phyloP scores from a whole-genome alignment of 169 alveolate species.

The Haemoproteus tartakovskyi region DNA sequence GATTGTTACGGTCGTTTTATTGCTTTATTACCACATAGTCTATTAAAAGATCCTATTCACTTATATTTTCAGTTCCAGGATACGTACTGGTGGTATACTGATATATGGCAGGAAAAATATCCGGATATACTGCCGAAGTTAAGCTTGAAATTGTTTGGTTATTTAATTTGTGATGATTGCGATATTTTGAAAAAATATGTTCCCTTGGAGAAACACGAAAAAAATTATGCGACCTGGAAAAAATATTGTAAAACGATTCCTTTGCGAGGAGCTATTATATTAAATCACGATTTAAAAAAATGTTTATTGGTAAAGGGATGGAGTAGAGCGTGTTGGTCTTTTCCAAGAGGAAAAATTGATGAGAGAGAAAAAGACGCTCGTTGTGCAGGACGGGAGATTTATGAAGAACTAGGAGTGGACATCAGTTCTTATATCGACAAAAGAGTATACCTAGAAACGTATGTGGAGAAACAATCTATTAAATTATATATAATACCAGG shows the following conservation, averaged over 20 bases:
- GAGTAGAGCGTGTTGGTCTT: conserved; percentile 85
- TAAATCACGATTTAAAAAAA: conserved; percentile 80
- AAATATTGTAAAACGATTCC: conserved; percentile 83
- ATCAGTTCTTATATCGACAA: conserved; percentile 77
- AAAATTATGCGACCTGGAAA: conserved; percentile 76
- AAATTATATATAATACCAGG: conserved; percentile 87
- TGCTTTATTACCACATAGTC: conserved; percentile 85
- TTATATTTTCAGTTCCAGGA: conserved; percentile 87
- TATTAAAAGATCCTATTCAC: conserved; percentile 84
- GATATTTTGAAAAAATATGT: conserved; percentile 74
- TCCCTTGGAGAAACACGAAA: conserved; percentile 75
- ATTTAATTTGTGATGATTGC: conserved; percentile 83
- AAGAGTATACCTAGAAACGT: conserved; percentile 76
- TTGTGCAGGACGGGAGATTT: conserved; percentile 93
- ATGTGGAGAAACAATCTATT: conserved; percentile 78
- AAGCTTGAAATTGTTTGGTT: conserved; percentile 79
- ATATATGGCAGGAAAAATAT: conserved; percentile 85
- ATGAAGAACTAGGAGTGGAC: conserved; percentile 92
- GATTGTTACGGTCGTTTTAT: conserved; percentile 89
- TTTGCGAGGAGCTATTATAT: conserved; percentile 86
- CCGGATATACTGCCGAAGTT: conserved; percentile 76
- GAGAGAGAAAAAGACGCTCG: conserved; percentile 88
- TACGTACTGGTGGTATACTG: conserved; percentile 91
- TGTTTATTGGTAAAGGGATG: conserved; percentile 84
- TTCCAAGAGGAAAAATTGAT: conserved; percentile 94